phyloP scores from a whole-genome alignment of 768 basidiomycete species.

The Lactarius vividus region DNA sequence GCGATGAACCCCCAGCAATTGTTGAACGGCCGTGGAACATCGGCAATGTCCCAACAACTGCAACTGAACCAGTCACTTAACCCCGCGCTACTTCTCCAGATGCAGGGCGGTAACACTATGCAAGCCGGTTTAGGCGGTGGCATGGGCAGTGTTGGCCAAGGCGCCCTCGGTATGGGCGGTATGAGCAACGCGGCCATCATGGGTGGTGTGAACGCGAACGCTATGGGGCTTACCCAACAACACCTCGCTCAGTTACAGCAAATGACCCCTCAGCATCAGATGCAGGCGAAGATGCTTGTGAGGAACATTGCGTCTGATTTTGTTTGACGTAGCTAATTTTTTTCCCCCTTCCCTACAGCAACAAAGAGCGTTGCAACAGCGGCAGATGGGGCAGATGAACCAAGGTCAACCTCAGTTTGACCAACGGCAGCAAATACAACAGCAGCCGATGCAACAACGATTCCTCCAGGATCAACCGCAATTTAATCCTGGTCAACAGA shows the following conservation, averaged over 20 bases:
- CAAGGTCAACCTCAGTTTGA: constrained; percentile 27
- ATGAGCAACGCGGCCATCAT: constrained; percentile 25
- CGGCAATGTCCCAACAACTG: constrained; percentile 24
- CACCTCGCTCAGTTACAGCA: constrained; percentile 25
- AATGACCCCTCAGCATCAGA: constrained; percentile 24
- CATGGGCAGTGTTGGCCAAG: constrained; percentile 30
- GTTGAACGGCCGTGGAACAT: constrained; percentile 22
- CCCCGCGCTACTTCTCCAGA: constrained; percentile 25
- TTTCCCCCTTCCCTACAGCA: constrained; percentile 6
- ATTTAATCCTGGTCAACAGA: constrained; percentile 24
- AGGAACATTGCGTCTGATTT: neutral
- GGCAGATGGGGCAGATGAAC: constrained; percentile 29
- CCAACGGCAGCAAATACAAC: constrained; percentile 26
- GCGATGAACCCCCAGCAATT: constrained; percentile 24
- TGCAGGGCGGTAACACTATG: constrained; percentile 20
- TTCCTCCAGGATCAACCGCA: constrained; percentile 26
- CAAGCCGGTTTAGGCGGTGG: constrained; percentile 21
- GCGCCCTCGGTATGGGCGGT: constrained; percentile 23
- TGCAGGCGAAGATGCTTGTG: constrained; percentile 21
- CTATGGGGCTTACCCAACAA: constrained; percentile 20
- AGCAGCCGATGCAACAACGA: constrained; percentile 22
- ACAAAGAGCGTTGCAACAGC: constrained; percentile 23
- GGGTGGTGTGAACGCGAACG: constrained; percentile 25
- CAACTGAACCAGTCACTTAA: constrained; percentile 23
- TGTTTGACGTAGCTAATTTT: neutral